Evolutionary conservation across 2,329 filamentous ascomycete species (phyloP), one percentile per base, ranked within the genome.

Genomic region (Penicillium sp.): DNA sequence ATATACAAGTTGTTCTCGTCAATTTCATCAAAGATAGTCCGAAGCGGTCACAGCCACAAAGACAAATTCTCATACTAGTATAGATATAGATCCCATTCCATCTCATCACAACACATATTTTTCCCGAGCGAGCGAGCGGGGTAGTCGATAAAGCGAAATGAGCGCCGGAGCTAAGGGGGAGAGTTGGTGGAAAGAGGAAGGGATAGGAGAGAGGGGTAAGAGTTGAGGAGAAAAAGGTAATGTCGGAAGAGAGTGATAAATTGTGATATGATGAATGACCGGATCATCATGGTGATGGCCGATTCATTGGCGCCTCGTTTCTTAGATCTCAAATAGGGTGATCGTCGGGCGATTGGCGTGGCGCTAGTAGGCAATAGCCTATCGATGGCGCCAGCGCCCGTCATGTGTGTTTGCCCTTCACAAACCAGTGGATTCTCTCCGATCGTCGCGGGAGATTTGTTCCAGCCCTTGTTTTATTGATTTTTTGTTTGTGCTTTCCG

Each of bases 331-430:
- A 35, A 22, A 40, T 20, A 11, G 8, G 4, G 37, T 22, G 37
- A 40, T 40, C 37, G 12, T 37, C 33, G 14, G 37, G 27, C 44
- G 51, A 53, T 59, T 58, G 55, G 62, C 56, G 56, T 40, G 55
- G 54, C 62, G 58, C 63, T 65, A 65, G 63, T 62, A 54, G 27
- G 54, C 61, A 66, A 64, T 66, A 66, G 63, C 55, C 45, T 53
- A 54, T 46, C 55, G 31, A 56, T 59, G 58, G 62, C 54, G 55
- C 51, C 31, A 42, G 53, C 33, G 25, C 26, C 56, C 33, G 33
- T 29, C 35, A 31, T 42, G 49, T 55, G 47, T 46, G 37, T 40
- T 40, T 40, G 37, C 37, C 37, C 33, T 7, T 40, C 37, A 7
- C 37, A 40, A 40, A 40, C 37, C 37, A 40, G 9, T 40, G 18